Evolutionary conservation across 1,284 basidiomycete species (phyloP), one percentile per base, ranked within the genome.

Genomic region (Heterobasidion irregulare): DNA sequence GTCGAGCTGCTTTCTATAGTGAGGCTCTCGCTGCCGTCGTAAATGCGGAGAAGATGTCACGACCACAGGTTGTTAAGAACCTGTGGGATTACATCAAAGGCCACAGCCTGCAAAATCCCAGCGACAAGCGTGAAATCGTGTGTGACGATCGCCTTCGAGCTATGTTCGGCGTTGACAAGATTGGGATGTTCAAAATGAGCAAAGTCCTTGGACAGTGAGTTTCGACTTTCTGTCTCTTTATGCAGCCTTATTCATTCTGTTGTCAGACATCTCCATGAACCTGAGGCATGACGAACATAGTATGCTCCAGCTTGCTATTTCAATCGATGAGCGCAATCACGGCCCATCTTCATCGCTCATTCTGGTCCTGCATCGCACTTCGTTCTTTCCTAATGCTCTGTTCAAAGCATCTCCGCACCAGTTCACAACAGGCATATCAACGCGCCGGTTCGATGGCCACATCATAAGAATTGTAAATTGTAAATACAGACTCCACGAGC

Each of bases 131-230:
- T 58, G 87, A 92, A 68, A 94, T 94, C 57, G 62, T 94, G 2
- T 94, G 91, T 64, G 91, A 94, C 68, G 73, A 76, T 34, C 75
- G 71, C 44, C 69, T 94, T 62, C 78, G 77, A 57, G 79, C 80
- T 9, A 76, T 94, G 38, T 93, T 94, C 69, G 80, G 79, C 57
- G 78, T 80, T 16, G 84, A 90, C 61, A 86, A 83, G 65, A 84
- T 94, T 53, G 82, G 89, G 68, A 92, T 92, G 89, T 92, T 92
- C 73, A 81, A 75, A 63, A 92, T 92, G 89, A 92, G 92, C 74
- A 89, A 91, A 69, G 77, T 83, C 44, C 71, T 92, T 56, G 84
- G 87, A 68, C 73, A 83, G 89, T 91, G 64, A 69, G 87, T 79
- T 12, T 50, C 16, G 16, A 6, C 49, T 33, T 44, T 45, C 32